phyloP scores from a whole-genome alignment of 2,329 filamentous ascomycete species.

The Thermothelomyces thermophilus region DNA sequence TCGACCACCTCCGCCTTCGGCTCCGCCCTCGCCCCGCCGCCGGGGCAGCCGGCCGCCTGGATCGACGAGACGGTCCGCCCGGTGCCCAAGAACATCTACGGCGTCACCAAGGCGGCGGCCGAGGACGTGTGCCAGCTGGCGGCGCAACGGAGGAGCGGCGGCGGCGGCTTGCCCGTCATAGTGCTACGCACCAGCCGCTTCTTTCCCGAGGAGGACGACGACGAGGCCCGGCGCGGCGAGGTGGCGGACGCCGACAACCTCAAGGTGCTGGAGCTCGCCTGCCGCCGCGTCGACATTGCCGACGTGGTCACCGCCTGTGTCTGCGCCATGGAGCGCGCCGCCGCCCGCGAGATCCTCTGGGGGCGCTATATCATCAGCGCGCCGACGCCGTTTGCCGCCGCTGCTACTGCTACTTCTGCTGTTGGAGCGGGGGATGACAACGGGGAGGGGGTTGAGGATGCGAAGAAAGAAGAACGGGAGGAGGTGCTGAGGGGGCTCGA shows the following conservation, averaged over 20 bases:
- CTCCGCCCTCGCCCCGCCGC: conserved; percentile 32
- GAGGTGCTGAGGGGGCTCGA: conserved; percentile 32
- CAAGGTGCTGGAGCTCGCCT: conserved; percentile 42
- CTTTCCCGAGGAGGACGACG: conserved; percentile 43
- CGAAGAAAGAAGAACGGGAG: conserved; percentile 25
- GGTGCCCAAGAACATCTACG: conserved; percentile 43
- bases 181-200: conserved; percentile 43
- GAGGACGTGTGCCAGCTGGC: conserved; percentile 42
- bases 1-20: conserved; percentile 43
- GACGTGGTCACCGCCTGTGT: conserved; percentile 38
- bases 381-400: conserved; percentile 37
- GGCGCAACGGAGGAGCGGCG: conserved; percentile 29
- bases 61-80: conserved; percentile 38
- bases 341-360: conserved; percentile 28
- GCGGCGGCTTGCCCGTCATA: conserved; percentile 34
- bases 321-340: conserved; percentile 32
- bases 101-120: conserved; percentile 42
- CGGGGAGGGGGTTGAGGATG: no score
- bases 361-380: conserved; percentile 39
- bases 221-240: conserved; percentile 33
- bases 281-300: conserved; percentile 38
- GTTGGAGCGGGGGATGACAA: no score
- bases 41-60: conserved; percentile 36
- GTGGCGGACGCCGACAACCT: conserved; percentile 37
- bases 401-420: no score